Conservation (phyloP, 1,284 basidiomycete species). For the Trichosporon inkin region DNA sequence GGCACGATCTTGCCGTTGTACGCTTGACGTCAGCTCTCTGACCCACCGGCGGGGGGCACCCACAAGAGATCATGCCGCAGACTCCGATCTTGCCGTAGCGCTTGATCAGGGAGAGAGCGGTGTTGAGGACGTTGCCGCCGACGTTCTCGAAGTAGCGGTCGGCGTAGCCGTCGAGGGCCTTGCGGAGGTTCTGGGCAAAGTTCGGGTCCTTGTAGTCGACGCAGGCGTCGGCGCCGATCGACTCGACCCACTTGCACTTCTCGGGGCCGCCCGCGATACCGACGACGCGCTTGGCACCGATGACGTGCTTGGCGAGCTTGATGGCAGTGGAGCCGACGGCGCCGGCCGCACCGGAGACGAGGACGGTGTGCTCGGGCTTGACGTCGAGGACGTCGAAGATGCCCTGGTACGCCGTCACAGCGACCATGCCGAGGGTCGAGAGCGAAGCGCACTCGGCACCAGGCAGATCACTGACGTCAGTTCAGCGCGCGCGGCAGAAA, state of each 20-base stretch:
- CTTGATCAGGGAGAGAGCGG: slow-evolving; percentile 43
- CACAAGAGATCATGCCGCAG: slow-evolving; percentile 47
- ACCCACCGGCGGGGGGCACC: too few relatives aligned
- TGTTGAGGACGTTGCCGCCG: slow-evolving; percentile 50
- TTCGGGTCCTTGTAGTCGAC: slow-evolving; percentile 53
- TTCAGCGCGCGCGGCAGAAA: neutral
- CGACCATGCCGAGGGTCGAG: slow-evolving; percentile 35
- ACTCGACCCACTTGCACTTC: slow-evolving; percentile 53
- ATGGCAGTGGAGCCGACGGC: slow-evolving; percentile 39
- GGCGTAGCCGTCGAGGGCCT: slow-evolving; percentile 36
- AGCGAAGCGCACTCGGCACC: slow-evolving; percentile 27
- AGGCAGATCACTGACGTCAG: slow-evolving; percentile 16
- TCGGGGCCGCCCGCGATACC: slow-evolving; percentile 54
- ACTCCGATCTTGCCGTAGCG: slow-evolving; percentile 50
- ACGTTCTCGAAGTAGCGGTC: slow-evolving; percentile 51
- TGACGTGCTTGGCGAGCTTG: slow-evolving; percentile 48
- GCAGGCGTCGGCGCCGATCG: slow-evolving; percentile 53
- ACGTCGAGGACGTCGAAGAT: slow-evolving; percentile 44
- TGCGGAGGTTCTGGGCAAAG: slow-evolving; percentile 33
- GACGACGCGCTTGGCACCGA: slow-evolving; percentile 52
- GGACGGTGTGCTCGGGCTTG: slow-evolving; percentile 45
- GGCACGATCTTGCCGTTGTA: slow-evolving; percentile 26
- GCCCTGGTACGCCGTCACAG: slow-evolving; percentile 45
- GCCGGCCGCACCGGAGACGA: slow-evolving; percentile 32
- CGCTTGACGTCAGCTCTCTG: too few relatives aligned